Evolutionary conservation across 2,329 filamentous ascomycete genomes (phyloP), one percentile per base, ranked within the genome.

Genomic region (Geosmithia putterillii): DNA sequence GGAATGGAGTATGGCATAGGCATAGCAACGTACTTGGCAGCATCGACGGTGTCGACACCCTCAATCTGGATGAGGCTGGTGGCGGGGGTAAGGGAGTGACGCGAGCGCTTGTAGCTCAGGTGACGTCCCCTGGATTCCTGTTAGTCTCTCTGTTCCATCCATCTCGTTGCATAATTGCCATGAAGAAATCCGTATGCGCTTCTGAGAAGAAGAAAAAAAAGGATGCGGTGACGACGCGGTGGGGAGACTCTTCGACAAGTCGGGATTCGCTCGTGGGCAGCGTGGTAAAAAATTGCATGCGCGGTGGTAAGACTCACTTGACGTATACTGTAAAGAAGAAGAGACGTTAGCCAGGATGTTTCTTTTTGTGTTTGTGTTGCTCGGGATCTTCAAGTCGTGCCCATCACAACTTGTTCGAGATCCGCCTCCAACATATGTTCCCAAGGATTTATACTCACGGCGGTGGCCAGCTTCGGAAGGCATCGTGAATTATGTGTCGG

Each of bases 31-130:
- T 83, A 89, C 81, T 82, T 86, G 70, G 92, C 90, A 65, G 83
- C 86, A 61, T 86, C 76, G 62, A 84, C 80, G 76, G 86, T 79
- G 62, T 94, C 88, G 61, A 96, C 92, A 69, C 90, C 90, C 79
- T 98, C 90, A 63, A 98, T 94, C 82, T 95, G 92, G 74, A 98
- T 84, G 72, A 96, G 78, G 67, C 86, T 86, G 60, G 86, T 94
- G 73, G 83, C 82, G 59, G 90, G 83, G 77, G 85, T 88, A 66
- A 82, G 88, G 73, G 78, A 83, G 73, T 86, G 85, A 78, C 94
- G 90, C 68, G 83, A 84, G 71, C 90, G 86, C 79, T 94, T 83
- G 79, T 95, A 95, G 74, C 84, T 90, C 74, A 96, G 76, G 82
- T 96, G 90, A 73, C 88, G 89, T 77, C 88, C 90, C 87, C 86